Percentiles rank a stretch among this genome's conserved stretches.
phyloP scores from a whole-genome alignment of 805 yeast species.

The Zygosaccharomyces kombuchaensis region DNA sequence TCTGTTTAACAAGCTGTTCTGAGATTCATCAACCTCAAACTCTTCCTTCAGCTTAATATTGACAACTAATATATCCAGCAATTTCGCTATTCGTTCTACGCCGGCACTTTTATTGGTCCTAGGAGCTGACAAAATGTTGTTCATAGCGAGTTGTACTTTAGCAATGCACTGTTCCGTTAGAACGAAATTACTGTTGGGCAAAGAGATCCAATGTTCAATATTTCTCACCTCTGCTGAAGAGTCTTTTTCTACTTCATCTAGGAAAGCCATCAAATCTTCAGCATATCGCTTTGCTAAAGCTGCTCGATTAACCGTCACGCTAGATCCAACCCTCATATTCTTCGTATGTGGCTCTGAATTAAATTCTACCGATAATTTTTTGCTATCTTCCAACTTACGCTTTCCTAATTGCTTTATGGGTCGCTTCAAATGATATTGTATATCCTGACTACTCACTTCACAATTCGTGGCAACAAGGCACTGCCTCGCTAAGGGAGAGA shows the following conservation, averaged over 20 bases:
- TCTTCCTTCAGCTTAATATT: conserved; percentile 15
- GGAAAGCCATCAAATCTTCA: conserved; percentile 17
- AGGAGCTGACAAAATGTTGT: conserved; percentile 18
- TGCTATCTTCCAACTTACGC: conserved; percentile 8
- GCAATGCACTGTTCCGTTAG: conserved; percentile 16
- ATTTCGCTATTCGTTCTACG: conserved; percentile 9
- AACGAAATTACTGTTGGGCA: conserved; percentile 12
- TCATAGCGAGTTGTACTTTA: conserved; percentile 16
- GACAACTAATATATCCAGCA: conserved; percentile 19
- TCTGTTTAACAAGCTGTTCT: conserved; percentile 15
- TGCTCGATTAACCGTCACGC: conserved; percentile 23
- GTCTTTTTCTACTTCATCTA: conserved; percentile 11
- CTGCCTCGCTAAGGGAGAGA: conserved; percentile 25
- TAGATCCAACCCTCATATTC: conserved; percentile 17
- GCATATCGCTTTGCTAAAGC: conserved; percentile 22
- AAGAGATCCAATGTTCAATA: conserved; percentile 20
- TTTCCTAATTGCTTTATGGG: conserved; percentile 2
- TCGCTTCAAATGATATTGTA: neutral
- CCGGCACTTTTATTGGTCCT: conserved; percentile 12
- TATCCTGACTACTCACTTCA: conserved; percentile 6
- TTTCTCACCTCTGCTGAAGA: conserved; percentile 8
- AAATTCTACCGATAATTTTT: neutral
- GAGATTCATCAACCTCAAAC: conserved; percentile 1
- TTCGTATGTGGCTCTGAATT: conserved; percentile 9
- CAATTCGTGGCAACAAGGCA: conserved; percentile 10